phyloP scores from a whole-genome alignment of 805 yeast species.

The Candida ulmi region DNA sequence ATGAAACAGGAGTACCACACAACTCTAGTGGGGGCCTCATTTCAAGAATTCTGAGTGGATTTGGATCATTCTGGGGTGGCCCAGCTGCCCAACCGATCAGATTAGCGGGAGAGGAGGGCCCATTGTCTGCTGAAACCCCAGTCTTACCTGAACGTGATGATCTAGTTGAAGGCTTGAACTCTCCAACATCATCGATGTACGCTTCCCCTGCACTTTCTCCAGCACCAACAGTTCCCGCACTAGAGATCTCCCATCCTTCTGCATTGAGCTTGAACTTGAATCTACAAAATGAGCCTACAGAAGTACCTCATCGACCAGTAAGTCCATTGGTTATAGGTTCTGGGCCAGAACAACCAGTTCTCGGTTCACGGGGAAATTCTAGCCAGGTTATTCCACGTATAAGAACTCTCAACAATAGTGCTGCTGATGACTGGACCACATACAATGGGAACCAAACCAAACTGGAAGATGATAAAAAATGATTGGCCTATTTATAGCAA shows the following conservation, averaged over 20 bases:
- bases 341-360: no score
- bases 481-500: not conserved
- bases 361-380: slow-evolving; percentile 9
- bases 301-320: slow-evolving; percentile 5
- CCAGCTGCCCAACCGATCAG: not conserved
- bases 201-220: slow-evolving; percentile 23
- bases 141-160: slow-evolving; percentile 3
- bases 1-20: slow-evolving; percentile 17
- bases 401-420: slow-evolving; percentile 24
- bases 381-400: slow-evolving; percentile 14
- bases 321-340: slow-evolving; percentile 6
- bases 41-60: slow-evolving; percentile 26
- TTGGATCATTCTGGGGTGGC: slow-evolving; percentile 29
- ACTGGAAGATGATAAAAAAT: slow-evolving; percentile 42
- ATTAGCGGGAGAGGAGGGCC: not conserved
- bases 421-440: slow-evolving; percentile 35
- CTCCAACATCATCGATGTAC: slow-evolving; percentile 22
- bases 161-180: slow-evolving; percentile 3
- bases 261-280: slow-evolving; percentile 16
- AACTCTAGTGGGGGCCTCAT: slow-evolving; percentile 20
- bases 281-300: slow-evolving; percentile 8
- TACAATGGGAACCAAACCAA: slow-evolving; percentile 54
- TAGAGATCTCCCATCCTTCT: slow-evolving; percentile 18
- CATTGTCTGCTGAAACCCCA: not conserved
- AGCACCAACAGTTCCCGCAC: slow-evolving; percentile 2